Base-by-base conservation (phyloP, 345 rosid species). In the Angophora floribunda region DNA sequence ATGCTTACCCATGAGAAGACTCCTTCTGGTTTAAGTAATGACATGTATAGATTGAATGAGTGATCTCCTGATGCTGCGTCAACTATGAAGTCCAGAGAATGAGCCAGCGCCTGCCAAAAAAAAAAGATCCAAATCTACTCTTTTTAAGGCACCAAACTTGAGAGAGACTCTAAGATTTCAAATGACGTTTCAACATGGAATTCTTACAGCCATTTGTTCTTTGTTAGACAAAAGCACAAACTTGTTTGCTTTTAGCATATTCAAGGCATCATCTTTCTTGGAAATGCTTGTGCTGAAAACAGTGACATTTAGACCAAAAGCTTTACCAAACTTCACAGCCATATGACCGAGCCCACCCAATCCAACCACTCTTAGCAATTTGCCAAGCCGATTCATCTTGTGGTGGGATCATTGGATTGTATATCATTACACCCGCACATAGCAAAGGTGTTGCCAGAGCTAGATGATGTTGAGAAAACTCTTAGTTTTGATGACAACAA, bases 11-110 rank as follows among this genome's bases (percentile, higher is more conserved):
- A 85, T 44, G 26, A 51, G 67, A 10, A 92, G 85, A 91, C 57
- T 26, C 93, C 94, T 65, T 75, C 89, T 61, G 89, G 88, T 88
- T 91, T 90, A 55, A 91, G 88, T 30, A 96, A 94, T 10, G 95
- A 92, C 96, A 97, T 75, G 96, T 89, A 94, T 50, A 93, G 93
- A 92, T 97, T 97, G 87, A 96, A 92, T 24, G 94, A 92, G 90
- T 96, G 98, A 90, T 95, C 96, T 61, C 98, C 98, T 75, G 98
- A 96, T 51, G 98, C 95, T 9, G 98, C 92, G 89, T 96, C 98
- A 44, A 97, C 26, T 51, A 97, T 91, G 88, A 96, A 97, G 93
- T 96, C 98, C 65, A 96, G 90, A n/a, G 99, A 93, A 75, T 93
- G 95, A 50, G 90, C 89, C 45, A 93, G 78, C 21, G 91, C 93